Evolutionary conservation across 345 rosid genomes (phyloP), one percentile per base, ranked within the genome.

Genomic region (Syzygium oleosum): DNA sequence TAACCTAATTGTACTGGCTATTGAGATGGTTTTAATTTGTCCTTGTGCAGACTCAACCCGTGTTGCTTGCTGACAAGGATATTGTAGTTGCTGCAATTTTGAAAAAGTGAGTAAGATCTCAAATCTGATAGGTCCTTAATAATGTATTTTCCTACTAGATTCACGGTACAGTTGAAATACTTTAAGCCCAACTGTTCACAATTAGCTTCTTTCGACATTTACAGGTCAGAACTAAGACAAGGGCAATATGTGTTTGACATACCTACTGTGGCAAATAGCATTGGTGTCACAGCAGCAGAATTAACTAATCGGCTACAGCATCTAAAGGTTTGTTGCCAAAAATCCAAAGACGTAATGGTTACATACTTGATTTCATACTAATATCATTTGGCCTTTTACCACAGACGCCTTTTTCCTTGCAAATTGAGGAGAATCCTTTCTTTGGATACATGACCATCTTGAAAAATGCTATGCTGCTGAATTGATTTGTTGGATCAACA

Each of bases 211-310:
- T 19, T 17, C 5, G 58, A 29, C 65, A 56, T 49, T 14, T 41
- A 91, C 94, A 95, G 96, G 91, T 93, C 95, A 86, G 94, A 94
- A 56, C 89, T 79, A 59, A 94, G 90, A 93, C 96, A 94, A 88
- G 99, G 99, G 83, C 94, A 92, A 86, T 90, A 95, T 87, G 88
- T 95, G 61, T 93, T 96, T 84, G 95, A 92, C 91, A 93, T 95
- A 88, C 95, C 97, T 55, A 87, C 94, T 55, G 91, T 94, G 89
- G 96, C 98, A 86, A 93, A 94, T 91, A 92, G 88, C 91, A 85
- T 91, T 85, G 91, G 94, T 52, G 78, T 90, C 91, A 91, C 97
- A 89, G 87, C 94, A 53, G 80, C 89, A 65, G 94, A 95, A 56
- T 88, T 97, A 85, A 92, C 92, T 86, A 93, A 93, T 90, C 91